Conservation (phyloP, 2,329 filamentous ascomycete species). For the Dactylellina parvicollis region DNA sequence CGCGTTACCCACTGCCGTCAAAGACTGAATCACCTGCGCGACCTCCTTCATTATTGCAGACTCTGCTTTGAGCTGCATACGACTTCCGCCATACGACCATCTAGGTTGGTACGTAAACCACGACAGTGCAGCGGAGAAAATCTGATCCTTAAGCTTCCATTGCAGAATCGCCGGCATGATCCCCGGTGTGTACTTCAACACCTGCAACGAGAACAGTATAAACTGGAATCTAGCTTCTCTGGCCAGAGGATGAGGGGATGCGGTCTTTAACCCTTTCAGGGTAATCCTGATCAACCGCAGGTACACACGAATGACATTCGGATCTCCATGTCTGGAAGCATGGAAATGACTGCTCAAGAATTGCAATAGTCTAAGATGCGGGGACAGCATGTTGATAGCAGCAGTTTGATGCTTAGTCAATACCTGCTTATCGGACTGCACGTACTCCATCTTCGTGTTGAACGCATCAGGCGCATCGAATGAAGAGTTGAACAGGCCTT, state of each 20-base stretch:
- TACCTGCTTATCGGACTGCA: slow-evolving; percentile 82
- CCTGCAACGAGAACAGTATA: slow-evolving; percentile 80
- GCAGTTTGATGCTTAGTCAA: slow-evolving; percentile 79
- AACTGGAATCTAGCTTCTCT: slow-evolving; percentile 92
- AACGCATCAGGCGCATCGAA: slow-evolving; percentile 78
- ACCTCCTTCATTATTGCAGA: slow-evolving; percentile 76
- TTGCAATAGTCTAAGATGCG: slow-evolving; percentile 84
- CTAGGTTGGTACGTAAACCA: slow-evolving; percentile 87
- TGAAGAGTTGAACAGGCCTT: slow-evolving; percentile 76
- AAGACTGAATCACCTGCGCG: slow-evolving; percentile 59
- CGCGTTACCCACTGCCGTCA: slow-evolving; percentile 48
- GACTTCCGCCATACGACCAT: slow-evolving; percentile 96
- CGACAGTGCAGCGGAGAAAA: slow-evolving; percentile 82
- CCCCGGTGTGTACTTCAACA: slow-evolving; percentile 76
- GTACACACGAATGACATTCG: slow-evolving; percentile 83
- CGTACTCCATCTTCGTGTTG: slow-evolving; percentile 88
- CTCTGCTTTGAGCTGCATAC: slow-evolving; percentile 92
- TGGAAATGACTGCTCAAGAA: slow-evolving; percentile 96
- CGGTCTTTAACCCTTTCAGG: slow-evolving; percentile 75
- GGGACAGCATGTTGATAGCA: slow-evolving; percentile 83
- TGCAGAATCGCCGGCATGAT: slow-evolving; percentile 72
- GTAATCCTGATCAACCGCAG: slow-evolving; percentile 82
- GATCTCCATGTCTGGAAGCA: slow-evolving; percentile 84
- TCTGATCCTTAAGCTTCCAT: slow-evolving; percentile 87
- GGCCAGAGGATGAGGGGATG: slow-evolving; percentile 82